phyloP scores from a whole-genome alignment of 1,139 yeast genomes.

The Sugiyamaella paludigena region DNA sequence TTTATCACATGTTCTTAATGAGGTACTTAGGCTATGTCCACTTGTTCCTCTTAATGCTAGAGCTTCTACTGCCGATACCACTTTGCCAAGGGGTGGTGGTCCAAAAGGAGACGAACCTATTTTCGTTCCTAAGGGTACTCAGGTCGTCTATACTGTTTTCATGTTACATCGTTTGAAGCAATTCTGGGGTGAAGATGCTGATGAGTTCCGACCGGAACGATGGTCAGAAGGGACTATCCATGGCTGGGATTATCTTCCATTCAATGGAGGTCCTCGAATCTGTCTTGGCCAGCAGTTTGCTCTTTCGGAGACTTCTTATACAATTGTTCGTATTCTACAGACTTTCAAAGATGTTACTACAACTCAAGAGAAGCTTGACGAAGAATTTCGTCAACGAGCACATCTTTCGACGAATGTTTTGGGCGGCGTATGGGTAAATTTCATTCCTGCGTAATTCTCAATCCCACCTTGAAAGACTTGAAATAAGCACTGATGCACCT shows the following conservation, averaged over 20 bases:
- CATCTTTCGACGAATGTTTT: constrained; percentile 20
- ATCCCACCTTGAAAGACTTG: too few relatives aligned
- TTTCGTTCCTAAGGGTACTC: constrained; percentile 48
- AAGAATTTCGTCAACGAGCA: not conserved
- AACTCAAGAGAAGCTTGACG: constrained; percentile 2
- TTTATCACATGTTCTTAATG: constrained; percentile 50
- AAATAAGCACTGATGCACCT: too few relatives aligned
- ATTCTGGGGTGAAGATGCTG: constrained; percentile 51
- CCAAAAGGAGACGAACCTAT: constrained; percentile 44
- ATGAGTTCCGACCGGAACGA: constrained; percentile 51
- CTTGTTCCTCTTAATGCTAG: constrained; percentile 55
- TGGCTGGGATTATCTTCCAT: constrained; percentile 53
- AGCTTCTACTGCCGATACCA: constrained; percentile 46
- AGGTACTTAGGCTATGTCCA: constrained; percentile 54
- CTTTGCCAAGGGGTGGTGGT: constrained; percentile 56
- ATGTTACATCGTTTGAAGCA: constrained; percentile 47
- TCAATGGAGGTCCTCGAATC: constrained; percentile 61
- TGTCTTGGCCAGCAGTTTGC: constrained; percentile 62
- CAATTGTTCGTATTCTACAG: constrained; percentile 45
- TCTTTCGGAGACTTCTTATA: constrained; percentile 53
- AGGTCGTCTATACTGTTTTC: constrained; percentile 47
- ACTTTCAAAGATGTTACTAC: constrained; percentile 20
- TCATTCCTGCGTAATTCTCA: constrained; percentile 4
- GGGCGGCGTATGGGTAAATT: constrained; percentile 20
- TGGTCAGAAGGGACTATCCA: constrained; percentile 38